Conservation (phyloP, 805 yeast species). For the Komagataella phaffii region DNA sequence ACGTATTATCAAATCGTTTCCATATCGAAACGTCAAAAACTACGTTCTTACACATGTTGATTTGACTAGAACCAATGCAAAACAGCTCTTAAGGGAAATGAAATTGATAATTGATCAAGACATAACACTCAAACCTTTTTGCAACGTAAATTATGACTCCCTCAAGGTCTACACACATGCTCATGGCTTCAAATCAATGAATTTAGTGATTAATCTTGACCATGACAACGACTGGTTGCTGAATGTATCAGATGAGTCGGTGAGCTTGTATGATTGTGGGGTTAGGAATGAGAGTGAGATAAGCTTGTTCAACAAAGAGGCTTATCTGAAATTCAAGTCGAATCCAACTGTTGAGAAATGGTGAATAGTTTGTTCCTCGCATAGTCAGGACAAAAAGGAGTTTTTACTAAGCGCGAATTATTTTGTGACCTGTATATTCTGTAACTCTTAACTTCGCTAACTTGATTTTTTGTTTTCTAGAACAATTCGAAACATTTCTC, state of each 20-base stretch:
- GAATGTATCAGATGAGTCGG: slow-evolving; percentile 21
- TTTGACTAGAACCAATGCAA: slow-evolving; percentile 54
- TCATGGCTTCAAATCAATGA: slow-evolving; percentile 88
- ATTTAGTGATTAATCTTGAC: slow-evolving; percentile 81
- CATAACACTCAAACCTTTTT: slow-evolving; percentile 69
- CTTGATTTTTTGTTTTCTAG: not conserved
- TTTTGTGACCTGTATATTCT: not conserved
- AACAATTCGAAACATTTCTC: not conserved
- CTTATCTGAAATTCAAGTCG: slow-evolving; percentile 52
- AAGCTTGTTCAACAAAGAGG: slow-evolving; percentile 60
- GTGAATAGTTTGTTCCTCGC: slow-evolving; percentile 22
- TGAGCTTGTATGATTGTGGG: slow-evolving; percentile 36
- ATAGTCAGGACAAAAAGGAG: not conserved
- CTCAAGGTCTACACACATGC: slow-evolving; percentile 88
- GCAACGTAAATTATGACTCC: slow-evolving; percentile 62
- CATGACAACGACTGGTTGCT: slow-evolving; percentile 69
- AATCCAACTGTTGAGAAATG: slow-evolving; percentile 82
- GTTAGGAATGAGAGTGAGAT: slow-evolving; percentile 85
- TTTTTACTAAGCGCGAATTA: not conserved
- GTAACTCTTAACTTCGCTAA: not conserved
- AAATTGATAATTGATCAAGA: slow-evolving; percentile 30
- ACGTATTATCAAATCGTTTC: slow-evolving; percentile 82
- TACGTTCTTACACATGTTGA: slow-evolving; percentile 58
- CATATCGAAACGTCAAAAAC: slow-evolving; percentile 78
- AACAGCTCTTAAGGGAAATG: slow-evolving; percentile 42